Evolutionary conservation across 345 rosid genomes (phyloP).

Genomic region (Combretum micranthum): DNA sequence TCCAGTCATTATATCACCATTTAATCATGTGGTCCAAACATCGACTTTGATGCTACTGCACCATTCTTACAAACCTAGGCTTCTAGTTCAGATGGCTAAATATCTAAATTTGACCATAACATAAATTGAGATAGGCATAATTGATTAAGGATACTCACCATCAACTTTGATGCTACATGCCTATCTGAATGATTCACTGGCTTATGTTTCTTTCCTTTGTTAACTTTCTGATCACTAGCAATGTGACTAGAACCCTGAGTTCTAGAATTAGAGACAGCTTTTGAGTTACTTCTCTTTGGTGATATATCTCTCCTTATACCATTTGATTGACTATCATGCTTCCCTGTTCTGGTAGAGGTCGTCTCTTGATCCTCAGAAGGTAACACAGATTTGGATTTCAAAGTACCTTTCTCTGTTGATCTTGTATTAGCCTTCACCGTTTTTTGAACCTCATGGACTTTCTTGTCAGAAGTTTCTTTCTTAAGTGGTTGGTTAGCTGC

Average conservation of each 20-base stretch:
- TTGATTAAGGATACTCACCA: background rate
- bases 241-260: background rate
- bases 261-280: background rate
- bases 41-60: no score
- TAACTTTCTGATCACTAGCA: background rate
- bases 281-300: constrained; percentile 8
- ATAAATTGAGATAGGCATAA: no score
- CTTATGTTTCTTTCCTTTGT: background rate
- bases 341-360: constrained; percentile 20
- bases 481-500: constrained; percentile 17
- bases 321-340: constrained; percentile 24
- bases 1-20: no score
- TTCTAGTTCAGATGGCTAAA: no score
- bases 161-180: background rate
- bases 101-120: no score
- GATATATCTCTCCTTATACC: constrained; percentile 15
- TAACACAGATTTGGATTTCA: constrained; percentile 29
- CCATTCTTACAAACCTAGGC: no score
- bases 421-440: constrained; percentile 17
- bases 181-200: background rate
- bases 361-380: constrained; percentile 32
- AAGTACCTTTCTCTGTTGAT: constrained; percentile 21
- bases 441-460: constrained; percentile 28
- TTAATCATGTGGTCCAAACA: no score
- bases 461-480: constrained; percentile 22